Base-by-base conservation (phyloP, 257 asterid genomes). In the Lavandula angustifolia region DNA sequence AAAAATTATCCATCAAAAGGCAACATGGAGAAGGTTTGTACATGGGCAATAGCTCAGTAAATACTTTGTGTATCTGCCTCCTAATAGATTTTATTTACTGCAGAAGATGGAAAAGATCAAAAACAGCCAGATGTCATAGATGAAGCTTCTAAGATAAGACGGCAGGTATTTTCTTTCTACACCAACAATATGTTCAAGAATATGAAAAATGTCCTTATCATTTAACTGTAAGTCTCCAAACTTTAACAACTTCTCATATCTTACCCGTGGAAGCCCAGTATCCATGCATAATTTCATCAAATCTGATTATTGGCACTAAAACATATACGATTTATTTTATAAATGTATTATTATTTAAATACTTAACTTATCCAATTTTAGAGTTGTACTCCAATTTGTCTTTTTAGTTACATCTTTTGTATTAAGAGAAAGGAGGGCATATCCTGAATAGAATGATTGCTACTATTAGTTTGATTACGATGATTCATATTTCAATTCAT, bases 1-100 rank as follows among this genome's bases (percentile, higher is more conserved):
- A 92, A 84, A 72, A 76, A 89, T 73, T 77, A 76, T 73, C 98
- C 98, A 66, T 80, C 95, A 35, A 83, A 77, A 73, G 68, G 74
- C 70, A 85, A 89, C 72, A 41, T 59, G 29, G 87, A 85, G 66
- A 89, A 83, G 92, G 98, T 89, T 68, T 41, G 72, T 64, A 43
- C n/a, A 48, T 49, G 54, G 22, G 60, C 40, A 42, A 44, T 61
- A 55, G 22, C 67, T 66, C 6, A 42, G 43, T 64, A 57, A 37
- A 56, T 31, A 57, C 34, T 17, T 48, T 17, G 58, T 42, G 54
- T 41, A 55, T 35, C 9, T 58, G 48, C 16, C 51, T 69, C 37
- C 47, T 44, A 40, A 42, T 38, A 27, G 35, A 72, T 18, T 66
- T 50, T 33, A 35, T 75, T 76, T 57, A 50, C 67, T 75, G 79